phyloP scores from a whole-genome alignment of 202 grass and related monocot species.

The Carex arenaria region DNA sequence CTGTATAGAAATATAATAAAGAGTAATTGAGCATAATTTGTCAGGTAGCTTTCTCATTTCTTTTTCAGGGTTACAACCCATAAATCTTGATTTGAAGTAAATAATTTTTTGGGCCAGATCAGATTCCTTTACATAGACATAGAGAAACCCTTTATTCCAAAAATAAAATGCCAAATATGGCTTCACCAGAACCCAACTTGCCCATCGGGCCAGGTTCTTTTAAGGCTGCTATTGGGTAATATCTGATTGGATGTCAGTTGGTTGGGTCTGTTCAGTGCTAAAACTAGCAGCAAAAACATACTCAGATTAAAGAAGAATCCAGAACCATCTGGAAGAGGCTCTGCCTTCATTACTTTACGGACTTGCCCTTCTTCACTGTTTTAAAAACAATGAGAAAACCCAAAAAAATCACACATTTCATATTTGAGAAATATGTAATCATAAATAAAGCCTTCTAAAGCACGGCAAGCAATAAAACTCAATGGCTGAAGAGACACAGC shows the following conservation, averaged over 20 bases:
- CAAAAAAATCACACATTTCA: background rate
- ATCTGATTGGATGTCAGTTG: background rate
- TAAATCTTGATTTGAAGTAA: background rate
- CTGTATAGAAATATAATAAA: constrained; percentile 26
- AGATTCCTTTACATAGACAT: background rate
- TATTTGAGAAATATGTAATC: constrained; percentile 10
- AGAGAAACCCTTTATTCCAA: background rate
- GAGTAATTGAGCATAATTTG: background rate
- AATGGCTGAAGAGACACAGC: background rate
- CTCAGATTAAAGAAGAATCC: constrained; percentile 95
- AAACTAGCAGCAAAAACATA: constrained; percentile 25
- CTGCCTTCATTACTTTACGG: constrained; percentile 77
- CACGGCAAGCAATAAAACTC: background rate
- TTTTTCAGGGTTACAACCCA: background rate
- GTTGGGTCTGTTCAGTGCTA: background rate
- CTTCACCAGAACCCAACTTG: background rate
- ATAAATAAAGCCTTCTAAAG: background rate
- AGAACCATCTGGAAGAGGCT: constrained; percentile 92
- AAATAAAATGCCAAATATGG: background rate
- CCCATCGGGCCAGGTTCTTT: background rate
- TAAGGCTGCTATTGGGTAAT: background rate
- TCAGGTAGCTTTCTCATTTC: background rate
- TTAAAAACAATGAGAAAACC: background rate
- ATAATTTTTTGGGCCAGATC: background rate
- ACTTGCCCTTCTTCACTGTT: constrained; percentile 93